A percentile compares a stretch with the other conserved stretches of the same genome.
Conservation (phyloP, 192 early-diverging fungal species). For the Mortierella alpina region DNA sequence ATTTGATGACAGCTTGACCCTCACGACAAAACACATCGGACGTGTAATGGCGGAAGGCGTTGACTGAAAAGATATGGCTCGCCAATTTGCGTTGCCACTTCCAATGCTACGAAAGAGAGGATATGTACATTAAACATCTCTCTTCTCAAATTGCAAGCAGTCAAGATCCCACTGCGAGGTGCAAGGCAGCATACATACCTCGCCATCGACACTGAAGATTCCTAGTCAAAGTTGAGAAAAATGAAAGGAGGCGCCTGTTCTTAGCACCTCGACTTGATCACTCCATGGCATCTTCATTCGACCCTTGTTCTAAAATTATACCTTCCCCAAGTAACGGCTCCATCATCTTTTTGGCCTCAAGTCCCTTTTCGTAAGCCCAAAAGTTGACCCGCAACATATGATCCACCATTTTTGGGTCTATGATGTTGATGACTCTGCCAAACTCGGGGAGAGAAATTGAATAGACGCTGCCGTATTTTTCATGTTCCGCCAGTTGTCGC, state of each 20-base stretch:
- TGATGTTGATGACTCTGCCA: conserved; percentile 21
- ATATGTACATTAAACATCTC: background rate
- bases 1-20: conserved; percentile 14
- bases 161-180: background rate
- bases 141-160: background rate
- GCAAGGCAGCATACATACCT: background rate
- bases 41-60: conserved; percentile 44
- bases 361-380: conserved; percentile 43
- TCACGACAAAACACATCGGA: conserved; percentile 37
- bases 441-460: conserved; percentile 16
- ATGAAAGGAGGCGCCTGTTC: background rate
- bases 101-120: conserved; percentile 22
- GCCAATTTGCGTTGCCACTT: conserved; percentile 43
- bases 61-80: conserved; percentile 39
- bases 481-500: background rate
- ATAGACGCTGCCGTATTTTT: conserved; percentile 18
- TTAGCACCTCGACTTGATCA: background rate
- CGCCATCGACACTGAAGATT: conserved; percentile 41
- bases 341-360: conserved; percentile 7
- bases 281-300: background rate
- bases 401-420: conserved; percentile 34
- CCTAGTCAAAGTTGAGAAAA: conserved; percentile 9
- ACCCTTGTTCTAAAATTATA: background rate
- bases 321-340: conserved; percentile 25
- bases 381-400: conserved; percentile 31